Evolutionary conservation across 2,329 filamentous ascomycete genomes (phyloP).

Genomic region (Talaromyces pinophilus): DNA sequence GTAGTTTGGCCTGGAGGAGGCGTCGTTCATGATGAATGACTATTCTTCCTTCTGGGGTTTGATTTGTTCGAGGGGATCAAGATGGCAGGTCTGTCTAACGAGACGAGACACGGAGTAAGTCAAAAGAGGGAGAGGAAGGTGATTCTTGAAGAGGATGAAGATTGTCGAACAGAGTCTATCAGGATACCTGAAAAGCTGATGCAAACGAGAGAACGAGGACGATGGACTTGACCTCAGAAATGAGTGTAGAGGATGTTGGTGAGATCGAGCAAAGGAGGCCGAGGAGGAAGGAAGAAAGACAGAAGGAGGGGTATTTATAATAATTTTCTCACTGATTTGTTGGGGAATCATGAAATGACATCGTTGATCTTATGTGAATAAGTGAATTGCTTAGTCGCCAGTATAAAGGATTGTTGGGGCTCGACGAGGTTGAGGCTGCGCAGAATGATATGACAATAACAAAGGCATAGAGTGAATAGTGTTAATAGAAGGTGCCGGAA

Average conservation of each 20-base stretch:
- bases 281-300: not conserved
- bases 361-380: too few species aligned
- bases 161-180: not conserved
- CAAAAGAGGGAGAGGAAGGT: not conserved
- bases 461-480: not conserved
- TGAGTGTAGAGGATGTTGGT: not conserved
- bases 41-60: not conserved
- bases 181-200: not conserved
- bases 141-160: not conserved
- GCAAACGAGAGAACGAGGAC: not conserved
- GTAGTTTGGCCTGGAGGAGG: not conserved
- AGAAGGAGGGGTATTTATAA: not conserved
- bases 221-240: not conserved
- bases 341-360: not conserved
- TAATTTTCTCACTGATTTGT: not conserved
- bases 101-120: not conserved
- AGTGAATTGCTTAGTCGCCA: constrained; percentile 5
- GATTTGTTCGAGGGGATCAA: not conserved
- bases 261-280: not conserved
- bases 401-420: not conserved
- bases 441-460: not conserved
- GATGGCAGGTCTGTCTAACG: not conserved
- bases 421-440: too few species aligned
- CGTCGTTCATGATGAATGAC: not conserved
- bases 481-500: not conserved